Evolutionary conservation across 192 early-diverging fungal species (phyloP), one percentile per base, ranked within the genome.

Genomic region (Entomortierella chlamydospora): DNA sequence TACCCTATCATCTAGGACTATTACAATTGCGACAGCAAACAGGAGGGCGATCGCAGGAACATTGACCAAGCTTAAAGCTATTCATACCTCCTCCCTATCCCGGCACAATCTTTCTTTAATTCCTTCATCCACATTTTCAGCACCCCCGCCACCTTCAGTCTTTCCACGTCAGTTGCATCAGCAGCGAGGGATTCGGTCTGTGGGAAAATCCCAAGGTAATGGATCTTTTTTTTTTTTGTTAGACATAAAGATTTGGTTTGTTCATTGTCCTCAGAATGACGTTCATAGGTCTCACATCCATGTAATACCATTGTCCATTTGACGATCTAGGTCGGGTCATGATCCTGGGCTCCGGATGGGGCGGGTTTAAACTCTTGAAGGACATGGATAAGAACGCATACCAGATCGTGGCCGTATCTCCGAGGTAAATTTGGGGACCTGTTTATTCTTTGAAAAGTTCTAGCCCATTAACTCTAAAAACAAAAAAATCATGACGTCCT

Each of bases 401-500:
- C 64, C 90, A 95, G 58, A 87, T 93, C 11, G 87, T 91, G 0
- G 91, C 94, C 10, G 84, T 96, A 0, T 94, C 92, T 20, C 95
- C 94, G 15, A 88, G 93, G 88, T 87, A 73, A 67, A 28, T 9
- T 41, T 9, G 15, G 45, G 15, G 15, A 47, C 7, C 45, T 5
- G 45, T 47, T 15, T 20, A 20, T 47, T 17, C 20, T 37, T 4
- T 37, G 34, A 29, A 57, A 29, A 5, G 33, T 20, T 9, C 31
- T 18, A n/a, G 20, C 29, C 4, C 10, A n/a, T 58, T 26, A 29
- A 30, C 43, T 10, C 15, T 72, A 31, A 45, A 54, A 22, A 33
- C 17, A 43, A n/a, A n/a, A n/a, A n/a, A n/a, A n/a, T n/a, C n/a
- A n/a, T n/a, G n/a, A 2, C n/a, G 4, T 7, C 23, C 33, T 22